phyloP scores from a whole-genome alignment of 1,139 yeast genomes.

The Geotrichum phurueaensis region DNA sequence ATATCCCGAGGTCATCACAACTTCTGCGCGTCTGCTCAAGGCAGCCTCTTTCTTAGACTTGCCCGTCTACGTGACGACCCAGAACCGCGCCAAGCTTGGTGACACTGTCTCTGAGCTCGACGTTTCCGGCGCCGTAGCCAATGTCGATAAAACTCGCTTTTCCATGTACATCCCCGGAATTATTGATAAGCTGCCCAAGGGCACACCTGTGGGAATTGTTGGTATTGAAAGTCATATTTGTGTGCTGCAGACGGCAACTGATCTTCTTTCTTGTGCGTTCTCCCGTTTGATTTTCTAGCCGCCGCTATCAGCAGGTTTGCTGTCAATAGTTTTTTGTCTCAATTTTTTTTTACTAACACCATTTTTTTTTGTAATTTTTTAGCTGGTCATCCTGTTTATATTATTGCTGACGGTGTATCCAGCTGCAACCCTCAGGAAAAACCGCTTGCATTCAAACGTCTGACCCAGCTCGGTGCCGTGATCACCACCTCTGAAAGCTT shows the following conservation, averaged over 20 bases:
- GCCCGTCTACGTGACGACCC: constrained; percentile 31
- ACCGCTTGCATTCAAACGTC: constrained; percentile 27
- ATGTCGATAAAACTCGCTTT: constrained; percentile 29
- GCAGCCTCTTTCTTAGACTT: constrained; percentile 24
- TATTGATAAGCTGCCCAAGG: constrained; percentile 20
- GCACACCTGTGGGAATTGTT: constrained; percentile 26
- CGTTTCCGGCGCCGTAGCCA: constrained; percentile 22
- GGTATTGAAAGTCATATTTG: constrained; percentile 32
- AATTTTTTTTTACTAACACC: background rate
- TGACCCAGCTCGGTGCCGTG: constrained; percentile 28
- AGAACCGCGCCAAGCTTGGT: constrained; percentile 26
- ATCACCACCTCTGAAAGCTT: constrained; percentile 34
- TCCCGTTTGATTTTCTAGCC: background rate
- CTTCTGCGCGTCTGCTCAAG: constrained; percentile 22
- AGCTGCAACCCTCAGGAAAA: constrained; percentile 26
- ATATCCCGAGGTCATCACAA: constrained; percentile 24
- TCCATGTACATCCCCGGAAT: constrained; percentile 28
- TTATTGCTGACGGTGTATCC: constrained; percentile 28
- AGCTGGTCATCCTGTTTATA: constrained; percentile 28
- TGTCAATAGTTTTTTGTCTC: background rate
- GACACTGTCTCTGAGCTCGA: constrained; percentile 27
- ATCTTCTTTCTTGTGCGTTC: constrained; percentile 21
- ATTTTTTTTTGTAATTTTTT: background rate
- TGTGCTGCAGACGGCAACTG: constrained; percentile 29
- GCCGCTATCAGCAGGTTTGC: background rate